phyloP scores from a whole-genome alignment of 78 protist species.

The Dictyostelium capitatum region DNA sequence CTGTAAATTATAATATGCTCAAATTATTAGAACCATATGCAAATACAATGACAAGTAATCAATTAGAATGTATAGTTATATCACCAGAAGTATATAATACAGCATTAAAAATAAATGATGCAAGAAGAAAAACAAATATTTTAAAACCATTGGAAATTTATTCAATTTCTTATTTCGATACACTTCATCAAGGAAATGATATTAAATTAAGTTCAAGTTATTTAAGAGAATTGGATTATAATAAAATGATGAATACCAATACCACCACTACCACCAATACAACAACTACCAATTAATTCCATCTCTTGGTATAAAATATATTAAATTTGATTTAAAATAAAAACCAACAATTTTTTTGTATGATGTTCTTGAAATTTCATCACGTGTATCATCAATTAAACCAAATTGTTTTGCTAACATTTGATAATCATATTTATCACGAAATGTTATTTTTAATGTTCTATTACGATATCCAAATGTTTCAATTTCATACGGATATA shows the following conservation, averaged over 20 bases:
- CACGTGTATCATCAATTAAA: conserved; percentile 88
- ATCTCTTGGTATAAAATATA: conserved; percentile 45
- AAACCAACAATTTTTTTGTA: conserved; percentile 88
- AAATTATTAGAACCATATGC: conserved; percentile 70
- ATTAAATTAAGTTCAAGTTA: conserved; percentile 56
- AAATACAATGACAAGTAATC: conserved; percentile 51
- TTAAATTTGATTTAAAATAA: conserved; percentile 48
- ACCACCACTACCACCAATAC: neutral
- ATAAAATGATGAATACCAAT: neutral
- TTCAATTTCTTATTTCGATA: conserved; percentile 57
- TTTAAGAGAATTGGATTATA: conserved; percentile 61
- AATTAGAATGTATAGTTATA: conserved; percentile 50
- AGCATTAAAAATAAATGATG: conserved; percentile 37
- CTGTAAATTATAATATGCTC: conserved; percentile 74
- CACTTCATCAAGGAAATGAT: conserved; percentile 45
- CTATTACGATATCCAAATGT: conserved; percentile 21
- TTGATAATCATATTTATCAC: conserved; percentile 19
- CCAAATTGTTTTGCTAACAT: conserved; percentile 33
- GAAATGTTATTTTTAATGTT: conserved; percentile 6
- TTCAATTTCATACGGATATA: conserved; percentile 48
- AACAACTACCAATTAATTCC: conserved; percentile 2
- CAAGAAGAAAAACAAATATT: conserved; percentile 24
- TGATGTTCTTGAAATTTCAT: conserved; percentile 89
- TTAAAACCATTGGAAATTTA: conserved; percentile 70
- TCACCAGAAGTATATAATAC: conserved; percentile 61